These are phyloP conservation scores for Saccharum spontaneum DNA, from an alignment of 176 grass and related monocot species.

Conservation along the genomic window DNA sequence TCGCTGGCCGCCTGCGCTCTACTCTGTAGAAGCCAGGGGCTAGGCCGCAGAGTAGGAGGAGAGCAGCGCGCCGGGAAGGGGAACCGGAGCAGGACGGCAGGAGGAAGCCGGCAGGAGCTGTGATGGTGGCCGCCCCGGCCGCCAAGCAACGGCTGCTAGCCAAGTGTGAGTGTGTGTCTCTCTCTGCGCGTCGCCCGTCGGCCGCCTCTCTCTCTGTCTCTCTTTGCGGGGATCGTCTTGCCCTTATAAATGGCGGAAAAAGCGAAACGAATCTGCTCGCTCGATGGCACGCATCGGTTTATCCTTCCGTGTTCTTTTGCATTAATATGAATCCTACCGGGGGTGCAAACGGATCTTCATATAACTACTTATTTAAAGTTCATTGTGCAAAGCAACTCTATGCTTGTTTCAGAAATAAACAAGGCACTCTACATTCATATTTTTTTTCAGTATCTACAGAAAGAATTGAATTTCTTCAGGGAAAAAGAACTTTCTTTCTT, in stretches of 20 bases:
- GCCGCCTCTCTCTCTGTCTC: too few relatives aligned
- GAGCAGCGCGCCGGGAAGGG: constrained; percentile 21
- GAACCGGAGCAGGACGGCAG: constrained; percentile 9
- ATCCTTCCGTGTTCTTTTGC: too few relatives aligned
- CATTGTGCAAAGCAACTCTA: too few relatives aligned
- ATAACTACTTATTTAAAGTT: too few relatives aligned
- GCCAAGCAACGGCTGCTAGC: constrained; percentile 27
- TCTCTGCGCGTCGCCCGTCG: too few relatives aligned
- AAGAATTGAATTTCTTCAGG: not conserved
- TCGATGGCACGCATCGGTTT: too few relatives aligned
- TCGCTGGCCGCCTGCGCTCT: not conserved
- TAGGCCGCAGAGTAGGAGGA: not conserved
- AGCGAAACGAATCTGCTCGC: too few relatives aligned
- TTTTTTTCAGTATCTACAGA: not conserved
- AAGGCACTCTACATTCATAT: not conserved
- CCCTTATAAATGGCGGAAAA: too few relatives aligned
- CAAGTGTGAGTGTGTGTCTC: too few relatives aligned
- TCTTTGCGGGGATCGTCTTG: too few relatives aligned
- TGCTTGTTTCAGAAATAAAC: not conserved
- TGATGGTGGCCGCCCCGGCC: not conserved
- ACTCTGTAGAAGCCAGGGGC: not conserved
- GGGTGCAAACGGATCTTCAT: too few relatives aligned
- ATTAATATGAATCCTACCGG: too few relatives aligned
- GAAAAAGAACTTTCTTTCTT: not conserved
- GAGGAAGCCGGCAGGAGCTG: not conserved